phyloP scores from a whole-genome alignment of 345 rosid species.

The Hirschfeldia incana region DNA sequence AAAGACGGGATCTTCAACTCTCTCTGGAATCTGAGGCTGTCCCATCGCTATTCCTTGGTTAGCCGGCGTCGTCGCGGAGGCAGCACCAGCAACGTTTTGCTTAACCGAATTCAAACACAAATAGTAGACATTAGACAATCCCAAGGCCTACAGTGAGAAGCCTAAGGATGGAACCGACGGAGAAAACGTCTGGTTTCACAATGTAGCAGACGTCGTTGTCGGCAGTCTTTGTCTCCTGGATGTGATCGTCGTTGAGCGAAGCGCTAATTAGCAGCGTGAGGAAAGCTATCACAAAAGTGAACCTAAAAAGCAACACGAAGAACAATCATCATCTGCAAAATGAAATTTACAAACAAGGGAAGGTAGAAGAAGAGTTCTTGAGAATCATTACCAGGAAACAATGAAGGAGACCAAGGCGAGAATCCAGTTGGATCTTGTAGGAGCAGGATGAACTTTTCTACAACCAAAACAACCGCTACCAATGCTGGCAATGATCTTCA shows the following conservation, averaged over 20 bases:
- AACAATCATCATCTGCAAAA: background rate
- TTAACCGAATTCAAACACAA: conserved; percentile 53
- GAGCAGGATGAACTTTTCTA: conserved; percentile 47
- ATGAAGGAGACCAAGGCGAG: conserved; percentile 65
- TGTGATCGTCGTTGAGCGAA: conserved; percentile 71
- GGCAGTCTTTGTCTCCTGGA: conserved; percentile 48
- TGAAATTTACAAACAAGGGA: no score
- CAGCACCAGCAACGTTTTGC: conserved; percentile 32
- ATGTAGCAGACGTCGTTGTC: conserved; percentile 69
- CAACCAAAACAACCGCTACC: conserved; percentile 82
- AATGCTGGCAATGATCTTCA: conserved; percentile 56
- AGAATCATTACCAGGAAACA: conserved; percentile 62
- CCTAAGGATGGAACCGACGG: conserved; percentile 63
- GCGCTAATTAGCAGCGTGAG: conserved; percentile 77
- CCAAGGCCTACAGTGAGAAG: conserved; percentile 58
- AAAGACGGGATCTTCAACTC: conserved; percentile 65
- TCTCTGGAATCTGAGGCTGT: conserved; percentile 67
- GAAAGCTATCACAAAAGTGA: conserved; percentile 77
- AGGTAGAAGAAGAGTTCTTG: background rate
- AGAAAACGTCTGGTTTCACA: conserved; percentile 88
- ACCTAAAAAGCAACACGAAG: conserved; percentile 49
- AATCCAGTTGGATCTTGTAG: conserved; percentile 64
- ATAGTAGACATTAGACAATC: conserved; percentile 53
- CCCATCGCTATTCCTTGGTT: conserved; percentile 70
- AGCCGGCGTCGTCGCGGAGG: conserved; percentile 29